Percentiles rank a stretch among this genome's conserved stretches.
Conservation (phyloP, 2,329 filamentous ascomycete genomes). For the Colletotrichum sp. region DNA sequence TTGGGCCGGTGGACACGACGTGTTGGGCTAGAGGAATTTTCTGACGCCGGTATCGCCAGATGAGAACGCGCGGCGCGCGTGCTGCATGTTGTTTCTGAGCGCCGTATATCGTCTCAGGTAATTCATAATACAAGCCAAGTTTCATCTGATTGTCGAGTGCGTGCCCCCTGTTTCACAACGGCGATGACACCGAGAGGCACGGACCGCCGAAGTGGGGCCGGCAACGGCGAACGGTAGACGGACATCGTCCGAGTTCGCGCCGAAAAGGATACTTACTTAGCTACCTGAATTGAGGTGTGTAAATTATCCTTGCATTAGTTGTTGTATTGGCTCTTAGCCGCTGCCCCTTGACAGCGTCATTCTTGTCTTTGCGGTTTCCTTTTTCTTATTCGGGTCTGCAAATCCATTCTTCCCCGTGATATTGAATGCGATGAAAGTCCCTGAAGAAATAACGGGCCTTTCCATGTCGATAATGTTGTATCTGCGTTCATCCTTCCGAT, state of each 20-base stretch:
- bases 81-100: not conserved
- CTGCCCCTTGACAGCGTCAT: too few relatives aligned
- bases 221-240: not conserved
- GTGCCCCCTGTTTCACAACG: not conserved
- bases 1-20: not conserved
- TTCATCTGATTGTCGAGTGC: not conserved
- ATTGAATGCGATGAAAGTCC: too few relatives aligned
- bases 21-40: not conserved
- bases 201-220: not conserved
- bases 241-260: not conserved
- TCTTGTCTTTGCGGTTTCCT: too few relatives aligned
- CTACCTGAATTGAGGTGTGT: too few relatives aligned
- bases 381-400: too few relatives aligned
- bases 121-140: constrained; percentile 3
- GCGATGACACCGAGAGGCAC: not conserved
- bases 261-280: too few relatives aligned
- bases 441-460: too few relatives aligned
- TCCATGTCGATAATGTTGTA: too few relatives aligned
- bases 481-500: too few relatives aligned
- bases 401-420: too few relatives aligned
- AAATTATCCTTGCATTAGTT: too few relatives aligned
- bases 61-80: not conserved
- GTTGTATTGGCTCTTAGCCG: too few relatives aligned
- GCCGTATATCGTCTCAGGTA: not conserved
- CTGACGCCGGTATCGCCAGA: not conserved